Base-by-base conservation (phyloP, 2,329 filamentous ascomycete genomes). In the Exophiala oligosperma region DNA sequence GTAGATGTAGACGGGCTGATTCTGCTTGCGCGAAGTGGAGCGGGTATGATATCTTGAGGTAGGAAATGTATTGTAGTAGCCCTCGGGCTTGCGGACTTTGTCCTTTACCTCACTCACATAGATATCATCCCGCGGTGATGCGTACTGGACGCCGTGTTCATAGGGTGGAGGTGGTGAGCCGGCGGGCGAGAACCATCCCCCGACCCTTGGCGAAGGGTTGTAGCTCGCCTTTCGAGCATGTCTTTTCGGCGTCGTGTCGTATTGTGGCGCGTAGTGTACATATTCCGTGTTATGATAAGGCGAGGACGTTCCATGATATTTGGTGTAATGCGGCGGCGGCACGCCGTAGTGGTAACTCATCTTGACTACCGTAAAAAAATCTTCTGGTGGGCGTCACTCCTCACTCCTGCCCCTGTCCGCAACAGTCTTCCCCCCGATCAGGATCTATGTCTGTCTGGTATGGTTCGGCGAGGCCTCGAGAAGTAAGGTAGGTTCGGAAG, bases 91-190 rank as follows among this genome's bases (percentile, higher is more conserved):
- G 57, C 61, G 61, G 62, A 66, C 60, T 49, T 69, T 69, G 64
- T 69, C 73, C 71, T 73, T 73, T 75, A 77, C 81, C 79, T 79
- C 80, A 87, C 84, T 87, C 86, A 87, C 84, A 86, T 83, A 81
- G 75, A 86, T 83, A 73, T 82, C 79, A 71, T 77, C 77, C 70
- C 73, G 75, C 75, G 76, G 75, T 62, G 79, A 72, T 76, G 78
- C 72, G 78, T 81, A 73, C 72, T 79, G 73, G 69, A 74, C 74
- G 66, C 72, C 73, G 52, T 71, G 61, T 49, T 80, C 76, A 66
- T 81, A 77, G 68, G 77, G 79, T 57, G 72, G 71, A 52, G 76
- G 73, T 54, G 72, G 73, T 61, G 74, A 74, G 52, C 75, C 75
- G 63, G 79, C 68, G 54, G 66, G 71, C 54, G 71, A 76, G 62